phyloP scores from a whole-genome alignment of 495 filamentous ascomycete genomes.

The Xylaria scruposa region DNA sequence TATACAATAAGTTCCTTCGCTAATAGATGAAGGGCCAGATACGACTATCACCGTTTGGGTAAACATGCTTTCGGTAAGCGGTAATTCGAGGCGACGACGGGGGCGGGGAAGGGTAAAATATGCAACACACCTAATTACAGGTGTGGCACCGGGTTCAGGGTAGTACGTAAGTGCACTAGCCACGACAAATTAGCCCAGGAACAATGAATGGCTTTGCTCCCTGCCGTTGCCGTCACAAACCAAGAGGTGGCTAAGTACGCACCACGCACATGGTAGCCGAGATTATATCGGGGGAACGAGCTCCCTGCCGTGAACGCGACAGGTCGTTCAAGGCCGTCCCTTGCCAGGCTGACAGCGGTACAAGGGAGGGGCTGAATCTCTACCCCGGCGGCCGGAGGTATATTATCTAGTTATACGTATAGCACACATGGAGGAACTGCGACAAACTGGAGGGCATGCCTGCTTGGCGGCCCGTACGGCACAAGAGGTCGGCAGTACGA shows the following conservation, averaged over 20 bases:
- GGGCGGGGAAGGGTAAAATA: not conserved
- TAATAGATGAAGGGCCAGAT: not conserved
- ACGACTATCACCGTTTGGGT: not conserved
- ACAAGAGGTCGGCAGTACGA: not conserved
- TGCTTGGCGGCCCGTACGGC: not conserved
- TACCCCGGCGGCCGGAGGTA: constrained; percentile 2
- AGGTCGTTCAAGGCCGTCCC: not conserved
- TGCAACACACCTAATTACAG: constrained; percentile 6
- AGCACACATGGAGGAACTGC: not conserved
- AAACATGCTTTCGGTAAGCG: not conserved
- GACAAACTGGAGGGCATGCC: not conserved
- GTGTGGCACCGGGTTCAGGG: not conserved
- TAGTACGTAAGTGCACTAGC: not conserved
- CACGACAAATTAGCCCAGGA: constrained; percentile 11
- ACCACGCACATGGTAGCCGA: not conserved
- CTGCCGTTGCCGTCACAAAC: not conserved
- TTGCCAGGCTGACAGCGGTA: not conserved
- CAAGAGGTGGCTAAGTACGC: not conserved
- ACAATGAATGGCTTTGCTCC: not conserved
- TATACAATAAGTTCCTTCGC: not conserved
- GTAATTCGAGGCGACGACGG: not conserved
- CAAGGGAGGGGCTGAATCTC: not conserved
- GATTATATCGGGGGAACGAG: constrained; percentile 3
- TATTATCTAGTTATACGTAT: no score
- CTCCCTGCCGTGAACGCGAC: constrained; percentile 6